These are phyloP conservation scores for Tuber umbilicatum DNA, from an alignment of 495 filamentous ascomycete species.

Conservation along the genomic window DNA sequence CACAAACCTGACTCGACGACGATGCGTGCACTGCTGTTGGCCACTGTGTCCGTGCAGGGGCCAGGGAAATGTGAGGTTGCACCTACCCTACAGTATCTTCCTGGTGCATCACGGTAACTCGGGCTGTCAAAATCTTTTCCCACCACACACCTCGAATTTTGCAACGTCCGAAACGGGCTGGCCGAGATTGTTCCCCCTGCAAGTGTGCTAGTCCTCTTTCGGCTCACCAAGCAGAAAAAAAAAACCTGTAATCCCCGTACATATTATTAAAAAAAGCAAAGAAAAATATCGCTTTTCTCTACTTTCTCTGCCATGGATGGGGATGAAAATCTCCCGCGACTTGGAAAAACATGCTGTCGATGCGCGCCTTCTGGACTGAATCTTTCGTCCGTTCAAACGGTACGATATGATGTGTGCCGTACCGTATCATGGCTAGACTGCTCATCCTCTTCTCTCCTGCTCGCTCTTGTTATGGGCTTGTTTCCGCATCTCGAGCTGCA, in stretches of 20 bases:
- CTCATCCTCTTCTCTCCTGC: not conserved
- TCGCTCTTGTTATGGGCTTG: not conserved
- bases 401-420: not conserved
- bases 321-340: not conserved
- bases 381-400: not conserved
- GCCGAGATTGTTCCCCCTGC: slow-evolving; percentile 7
- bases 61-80: slow-evolving; percentile 25
- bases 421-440: not conserved
- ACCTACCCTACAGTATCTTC: not conserved
- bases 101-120: not conserved
- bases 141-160: not conserved
- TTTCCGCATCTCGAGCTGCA: not conserved
- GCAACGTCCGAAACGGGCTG: slow-evolving; percentile 30
- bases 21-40: slow-evolving; percentile 28
- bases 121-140: slow-evolving; percentile 34
- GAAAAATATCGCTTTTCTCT: not conserved
- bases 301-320: not conserved
- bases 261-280: slow-evolving; percentile 3
- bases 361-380: not conserved
- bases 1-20: slow-evolving; percentile 15
- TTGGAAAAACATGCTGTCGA: not conserved
- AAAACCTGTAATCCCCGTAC: slow-evolving; percentile 20
- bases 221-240: not conserved
- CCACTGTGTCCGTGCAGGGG: slow-evolving; percentile 24
- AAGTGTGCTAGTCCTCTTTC: not conserved